Evolutionary conservation across 306 rosid genomes (phyloP), one percentile per base, ranked within the genome.

Genomic region (Prunus mume): DNA sequence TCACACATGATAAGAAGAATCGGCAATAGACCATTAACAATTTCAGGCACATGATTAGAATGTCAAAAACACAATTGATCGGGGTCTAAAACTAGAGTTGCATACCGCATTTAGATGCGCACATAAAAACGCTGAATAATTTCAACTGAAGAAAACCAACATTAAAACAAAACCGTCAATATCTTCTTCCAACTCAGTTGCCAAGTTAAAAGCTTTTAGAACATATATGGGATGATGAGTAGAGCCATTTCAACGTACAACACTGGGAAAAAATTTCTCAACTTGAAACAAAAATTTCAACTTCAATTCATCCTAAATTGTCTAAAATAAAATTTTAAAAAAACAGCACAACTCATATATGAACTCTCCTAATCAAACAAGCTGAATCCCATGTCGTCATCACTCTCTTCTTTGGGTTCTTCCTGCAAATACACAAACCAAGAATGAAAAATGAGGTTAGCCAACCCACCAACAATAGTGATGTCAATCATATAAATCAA

Each of bases 361-460:
- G 78, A 69, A 69, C 20, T 20, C 46, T 65, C 18, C 79, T 89
- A 84, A 77, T 87, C 96, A 43, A 90, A 90, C 68, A 90, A 58
- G 65, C 91, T 65, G 50, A 90, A 84, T 1, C 91, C 96, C 85
- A 85, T 70, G 61, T 89, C 93, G 2, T 81, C 93, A 0, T 91
- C 93, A 28, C 90, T 87, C 77, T 88, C 91, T 84, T 91, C 96
- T 85, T 91, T 82, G 0, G 85, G 72, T 24, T 91, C 93, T 25
- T 87, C 91, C 96, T 91, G 88, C 70, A 82, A 41, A 67, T 2
- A 63, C 18, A 63, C 18, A 84, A 75, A 65, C 68, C 19, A 55
- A 12, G 3, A 56, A 19, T 30, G 8, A 0, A 1, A 43, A 58
- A 12, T 4, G 32, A 20, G 2, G 43, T 27, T 34, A 34, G 38